Base-by-base conservation (phyloP, 371 early-diverging fungal species). In the Syncephalastrum sp. region DNA sequence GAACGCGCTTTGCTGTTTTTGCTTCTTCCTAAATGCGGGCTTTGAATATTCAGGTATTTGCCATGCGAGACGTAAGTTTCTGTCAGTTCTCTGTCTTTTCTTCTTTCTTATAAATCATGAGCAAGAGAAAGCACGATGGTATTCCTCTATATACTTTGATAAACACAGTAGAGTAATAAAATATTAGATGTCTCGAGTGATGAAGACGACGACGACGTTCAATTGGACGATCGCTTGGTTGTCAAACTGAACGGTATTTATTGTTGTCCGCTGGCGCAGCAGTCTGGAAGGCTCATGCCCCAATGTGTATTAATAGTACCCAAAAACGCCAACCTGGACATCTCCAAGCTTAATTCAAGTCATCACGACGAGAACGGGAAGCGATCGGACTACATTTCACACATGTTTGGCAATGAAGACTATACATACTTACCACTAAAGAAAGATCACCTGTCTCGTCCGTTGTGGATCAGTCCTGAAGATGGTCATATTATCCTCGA, bases 401-500 rank as follows among this genome's bases (percentile, higher is more conserved):
- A 82, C 46, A 83, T 84, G 42, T 88, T 91, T 66, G 87, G 84
- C 17, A 78, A 82, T 47, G 80, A 85, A 59, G 91, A 92, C 67
- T 92, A 87, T 60, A 88, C 88, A 17, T 76, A 83, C 67, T 69
- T 92, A 25, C 75, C 83, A 42, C 83, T 99, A 49, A 99, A 99
- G 73, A 80, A 85, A 14, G 94, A 97, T 73, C 93, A 94, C 63
- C 75, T 68, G 33, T 82, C 87, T 4, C 85, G 95, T 25, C 99
- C 99, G 21, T 76, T 99, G 41, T 99, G 96, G 97, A 96, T 99
- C 45, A 90, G 88, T 64, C 90, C 94, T 33, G 91, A 94, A 56
- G 86, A 88, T 68, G 96, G 94, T 10, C 84, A 91, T 52, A 97
- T 99, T 54, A 93, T 99, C 56, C 81, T 99, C 3, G 99, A 99